These are phyloP conservation scores for Penicillium simplicissimum DNA, from an alignment of 495 filamentous ascomycete species.

Conservation along the genomic window DNA sequence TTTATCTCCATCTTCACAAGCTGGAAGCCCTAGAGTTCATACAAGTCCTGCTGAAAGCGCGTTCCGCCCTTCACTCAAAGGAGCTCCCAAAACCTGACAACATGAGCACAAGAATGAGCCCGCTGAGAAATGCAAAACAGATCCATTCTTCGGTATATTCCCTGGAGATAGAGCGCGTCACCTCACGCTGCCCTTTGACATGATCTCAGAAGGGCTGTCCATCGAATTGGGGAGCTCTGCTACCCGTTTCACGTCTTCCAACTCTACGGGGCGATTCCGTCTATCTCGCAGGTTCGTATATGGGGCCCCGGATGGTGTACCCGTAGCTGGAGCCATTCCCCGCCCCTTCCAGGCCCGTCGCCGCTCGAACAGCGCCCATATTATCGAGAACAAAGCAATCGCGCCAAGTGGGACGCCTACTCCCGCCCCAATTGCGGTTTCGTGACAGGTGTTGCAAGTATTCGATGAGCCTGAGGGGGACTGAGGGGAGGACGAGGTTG, in stretches of 20 bases:
- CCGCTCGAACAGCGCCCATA: background rate
- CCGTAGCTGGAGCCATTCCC: background rate
- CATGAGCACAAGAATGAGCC: background rate
- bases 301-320: background rate
- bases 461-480: background rate
- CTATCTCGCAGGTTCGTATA: background rate
- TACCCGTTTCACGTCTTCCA: background rate
- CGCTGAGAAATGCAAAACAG: background rate
- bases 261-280: background rate
- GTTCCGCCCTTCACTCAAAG: no score
- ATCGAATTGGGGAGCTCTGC: background rate
- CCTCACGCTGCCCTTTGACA: conserved; percentile 2
- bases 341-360: background rate
- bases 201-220: conserved; percentile 1
- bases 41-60: no score
- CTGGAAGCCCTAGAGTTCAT: no score
- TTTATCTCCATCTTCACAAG: no score
- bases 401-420: background rate
- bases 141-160: background rate
- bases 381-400: background rate
- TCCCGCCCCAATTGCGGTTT: background rate
- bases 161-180: background rate
- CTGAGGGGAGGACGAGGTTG: background rate
- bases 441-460: background rate
- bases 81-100: background rate